Conservation (phyloP, 2,329 filamentous ascomycete species). For the Phoma sp. region DNA sequence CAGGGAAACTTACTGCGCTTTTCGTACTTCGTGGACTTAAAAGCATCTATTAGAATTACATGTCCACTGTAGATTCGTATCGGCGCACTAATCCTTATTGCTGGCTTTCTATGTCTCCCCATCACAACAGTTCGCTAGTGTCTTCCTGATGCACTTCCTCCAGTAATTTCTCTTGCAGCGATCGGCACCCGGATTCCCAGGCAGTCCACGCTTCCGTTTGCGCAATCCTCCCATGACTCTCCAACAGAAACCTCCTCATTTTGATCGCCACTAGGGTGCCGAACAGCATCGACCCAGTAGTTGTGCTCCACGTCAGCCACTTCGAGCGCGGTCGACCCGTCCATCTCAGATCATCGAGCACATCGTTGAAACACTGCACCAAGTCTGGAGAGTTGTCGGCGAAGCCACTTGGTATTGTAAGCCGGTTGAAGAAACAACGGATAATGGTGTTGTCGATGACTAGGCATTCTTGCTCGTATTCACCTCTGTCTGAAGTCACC, state of each 20-base stretch:
- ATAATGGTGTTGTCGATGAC: conserved; percentile 19
- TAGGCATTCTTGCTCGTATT: conserved; percentile 24
- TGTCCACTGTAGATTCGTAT: too few species aligned
- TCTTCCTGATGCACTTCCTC: conserved; percentile 14
- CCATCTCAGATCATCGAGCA: conserved; percentile 16
- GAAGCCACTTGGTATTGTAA: not conserved
- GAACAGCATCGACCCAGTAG: conserved; percentile 20
- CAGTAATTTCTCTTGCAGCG: conserved; percentile 20
- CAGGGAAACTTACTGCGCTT: too few species aligned
- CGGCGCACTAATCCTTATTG: too few species aligned
- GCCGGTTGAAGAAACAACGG: conserved; percentile 5
- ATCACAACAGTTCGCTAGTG: not conserved
- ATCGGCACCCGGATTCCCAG: conserved; percentile 21
- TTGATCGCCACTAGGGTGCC: conserved; percentile 29
- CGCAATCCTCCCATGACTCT: conserved; percentile 15
- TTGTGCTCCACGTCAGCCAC: conserved; percentile 27
- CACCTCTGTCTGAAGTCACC: conserved; percentile 1
- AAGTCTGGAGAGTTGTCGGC: conserved; percentile 23
- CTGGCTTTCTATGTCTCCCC: not conserved
- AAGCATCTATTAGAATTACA: too few species aligned
- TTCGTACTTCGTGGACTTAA: too few species aligned
- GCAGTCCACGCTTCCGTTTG: conserved; percentile 24
- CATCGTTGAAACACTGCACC: conserved; percentile 16
- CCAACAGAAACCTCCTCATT: conserved; percentile 26
- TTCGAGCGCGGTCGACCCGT: conserved; percentile 11